Evolutionary conservation across 352 stramenopile genomes (phyloP), one percentile per base, ranked within the genome.

Genomic region (Phytophthora constricta): DNA sequence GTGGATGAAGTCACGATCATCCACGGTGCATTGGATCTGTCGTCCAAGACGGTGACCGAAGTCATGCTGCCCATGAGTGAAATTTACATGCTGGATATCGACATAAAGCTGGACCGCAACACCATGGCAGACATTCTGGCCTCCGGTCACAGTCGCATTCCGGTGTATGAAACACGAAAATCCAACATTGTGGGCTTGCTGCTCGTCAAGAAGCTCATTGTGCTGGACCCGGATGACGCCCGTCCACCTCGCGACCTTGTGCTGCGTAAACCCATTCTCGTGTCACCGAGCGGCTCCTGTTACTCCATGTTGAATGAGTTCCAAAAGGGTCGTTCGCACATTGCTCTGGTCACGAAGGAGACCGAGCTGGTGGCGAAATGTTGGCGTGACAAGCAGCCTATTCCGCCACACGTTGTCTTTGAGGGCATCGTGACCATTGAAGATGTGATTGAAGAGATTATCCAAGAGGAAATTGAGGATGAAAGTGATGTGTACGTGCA

Each of bases 1-100:
- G 79, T 78, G 39, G 90, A 97, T 59, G 93, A 98, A 72, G 89
- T 98, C 8, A 94, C 79, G 22, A 96, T 98, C 68, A 96, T 98
- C 52, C 89, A 97, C 69, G 96, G 94, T 48, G 91, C 92, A 16
- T 65, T 98, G 51, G 74, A 90, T 49, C 82, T 98, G 50, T 90
- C 85, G n/a, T 87, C 87, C 55, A 97, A 93, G 62, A 90, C 82
- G 2, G 88, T 96, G 28, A 68, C 63, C 0, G 84, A 98, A 58
- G 81, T 96, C 23, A 97, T 96, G 84, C 92, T 96, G 26, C 89
- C 88, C 7, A 82, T 97, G 47, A 57, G 80, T 19, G 57, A 93
- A 28, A 86, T 97, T 5, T 98, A 79, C 78, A 92, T 93, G 66
- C 72, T 98, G 28, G 80, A 92, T 34, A 82, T 84, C 54, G 76